Percentiles rank a stretch among this genome's conserved stretches.
These are phyloP conservation scores for Mortierella sp. DNA, from an alignment of 371 early-diverging fungal species.

Conservation along the genomic window DNA sequence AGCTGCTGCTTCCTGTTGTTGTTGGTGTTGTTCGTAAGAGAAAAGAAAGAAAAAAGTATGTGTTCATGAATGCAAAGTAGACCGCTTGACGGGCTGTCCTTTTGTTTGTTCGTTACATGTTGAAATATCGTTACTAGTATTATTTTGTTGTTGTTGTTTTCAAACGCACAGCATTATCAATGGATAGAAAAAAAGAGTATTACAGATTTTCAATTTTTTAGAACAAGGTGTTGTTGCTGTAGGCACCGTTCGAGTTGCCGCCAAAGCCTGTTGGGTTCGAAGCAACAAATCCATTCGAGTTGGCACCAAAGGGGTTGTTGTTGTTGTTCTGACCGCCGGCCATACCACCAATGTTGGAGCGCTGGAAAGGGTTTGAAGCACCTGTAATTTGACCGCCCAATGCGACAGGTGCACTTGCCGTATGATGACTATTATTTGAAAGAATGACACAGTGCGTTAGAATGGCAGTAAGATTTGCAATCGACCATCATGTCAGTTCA, in stretches of 20 bases:
- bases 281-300: constrained; percentile 15
- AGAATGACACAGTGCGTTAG: too few relatives aligned
- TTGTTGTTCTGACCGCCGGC: constrained; percentile 13
- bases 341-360: constrained; percentile 13
- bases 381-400: constrained; percentile 29
- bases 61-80: not conserved
- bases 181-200: not conserved
- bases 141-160: not conserved
- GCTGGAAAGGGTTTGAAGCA: constrained; percentile 45
- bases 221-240: constrained; percentile 36
- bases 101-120: constrained; percentile 15
- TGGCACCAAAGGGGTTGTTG: constrained; percentile 31
- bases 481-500: not conserved
- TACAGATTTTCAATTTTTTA: not conserved
- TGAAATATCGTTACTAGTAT: not conserved
- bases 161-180: not conserved
- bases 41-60: not conserved
- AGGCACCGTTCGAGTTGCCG: constrained; percentile 25
- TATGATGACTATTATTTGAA: constrained; percentile 25
- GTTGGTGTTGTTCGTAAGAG: not conserved
- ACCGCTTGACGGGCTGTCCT: not conserved
- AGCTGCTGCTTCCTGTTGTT: not conserved
- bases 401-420: constrained; percentile 24
- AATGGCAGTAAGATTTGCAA: not conserved
- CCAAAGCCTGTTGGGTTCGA: constrained; percentile 13